Conservation (phyloP, 257 asterid genomes). For the Nicotiana tabacum region DNA sequence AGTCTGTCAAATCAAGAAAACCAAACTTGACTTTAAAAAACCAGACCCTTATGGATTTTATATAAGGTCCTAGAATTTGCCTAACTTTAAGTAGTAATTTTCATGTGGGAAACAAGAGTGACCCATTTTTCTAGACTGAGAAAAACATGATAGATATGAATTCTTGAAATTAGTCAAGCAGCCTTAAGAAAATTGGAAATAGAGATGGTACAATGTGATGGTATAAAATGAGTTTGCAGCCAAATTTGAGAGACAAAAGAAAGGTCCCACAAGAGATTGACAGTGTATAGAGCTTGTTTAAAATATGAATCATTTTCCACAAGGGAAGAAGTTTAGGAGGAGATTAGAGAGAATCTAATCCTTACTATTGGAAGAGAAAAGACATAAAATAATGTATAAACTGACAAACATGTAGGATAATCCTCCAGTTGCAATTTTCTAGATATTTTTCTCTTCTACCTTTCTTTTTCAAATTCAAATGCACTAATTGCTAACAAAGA, state of each 20-base stretch:
- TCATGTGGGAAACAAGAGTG: neutral
- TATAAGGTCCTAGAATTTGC: neutral
- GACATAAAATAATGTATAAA: neutral
- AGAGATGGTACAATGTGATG: neutral
- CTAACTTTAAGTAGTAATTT: neutral
- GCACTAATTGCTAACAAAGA: neutral
- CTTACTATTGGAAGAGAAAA: neutral
- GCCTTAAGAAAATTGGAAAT: neutral
- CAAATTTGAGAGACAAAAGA: neutral
- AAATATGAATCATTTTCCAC: neutral
- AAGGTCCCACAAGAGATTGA: neutral
- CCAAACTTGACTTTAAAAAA: neutral
- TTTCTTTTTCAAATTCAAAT: neutral
- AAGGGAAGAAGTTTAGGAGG: neutral
- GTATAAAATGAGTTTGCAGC: neutral
- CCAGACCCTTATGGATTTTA: neutral
- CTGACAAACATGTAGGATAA: neutral
- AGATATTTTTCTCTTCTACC: neutral
- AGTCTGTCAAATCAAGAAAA: neutral
- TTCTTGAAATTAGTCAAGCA: neutral
- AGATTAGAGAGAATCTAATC: neutral
- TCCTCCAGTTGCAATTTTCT: neutral
- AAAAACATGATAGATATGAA: neutral
- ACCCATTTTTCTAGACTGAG: neutral
- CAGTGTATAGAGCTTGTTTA: neutral